These are phyloP conservation scores for Diutina sp. DNA, from an alignment of 1,139 yeast species.

Conservation along the genomic window DNA sequence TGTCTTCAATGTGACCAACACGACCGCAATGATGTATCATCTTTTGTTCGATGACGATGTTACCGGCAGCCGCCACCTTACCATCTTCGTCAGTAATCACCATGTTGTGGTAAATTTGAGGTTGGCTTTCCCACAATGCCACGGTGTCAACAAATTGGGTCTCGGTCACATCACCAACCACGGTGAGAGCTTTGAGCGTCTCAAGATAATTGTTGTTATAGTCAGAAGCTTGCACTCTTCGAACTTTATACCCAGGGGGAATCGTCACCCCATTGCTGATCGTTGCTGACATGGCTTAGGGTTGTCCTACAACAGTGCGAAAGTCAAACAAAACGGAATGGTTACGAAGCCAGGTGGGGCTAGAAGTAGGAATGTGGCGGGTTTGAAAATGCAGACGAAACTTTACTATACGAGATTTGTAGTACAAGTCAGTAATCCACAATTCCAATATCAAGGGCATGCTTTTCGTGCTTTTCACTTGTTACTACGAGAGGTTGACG, in stretches of 20 bases:
- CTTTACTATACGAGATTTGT: background rate
- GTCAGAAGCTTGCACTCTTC: constrained; percentile 34
- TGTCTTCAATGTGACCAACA: constrained; percentile 94
- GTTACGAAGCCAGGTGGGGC: background rate
- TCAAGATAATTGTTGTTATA: constrained; percentile 34
- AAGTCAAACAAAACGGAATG: too few species aligned
- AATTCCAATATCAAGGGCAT: too few species aligned
- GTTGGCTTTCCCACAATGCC: constrained; percentile 33
- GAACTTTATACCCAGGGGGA: constrained; percentile 41
- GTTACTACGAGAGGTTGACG: background rate
- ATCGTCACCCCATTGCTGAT: constrained; percentile 12
- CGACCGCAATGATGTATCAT: constrained; percentile 66
- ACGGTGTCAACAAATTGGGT: constrained; percentile 29
- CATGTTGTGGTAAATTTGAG: constrained; percentile 39
- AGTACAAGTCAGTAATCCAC: background rate
- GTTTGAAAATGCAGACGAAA: background rate
- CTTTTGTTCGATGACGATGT: constrained; percentile 44
- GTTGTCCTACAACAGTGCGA: background rate
- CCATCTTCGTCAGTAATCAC: constrained; percentile 42
- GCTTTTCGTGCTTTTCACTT: background rate
- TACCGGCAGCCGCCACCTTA: constrained; percentile 35
- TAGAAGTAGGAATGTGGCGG: background rate
- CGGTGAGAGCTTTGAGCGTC: constrained; percentile 32
- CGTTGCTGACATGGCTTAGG: background rate
- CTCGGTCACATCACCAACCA: constrained; percentile 44